These are phyloP conservation scores for Tephrocybe sp. DNA, from an alignment of 768 basidiomycete species.

Conservation along the genomic window DNA sequence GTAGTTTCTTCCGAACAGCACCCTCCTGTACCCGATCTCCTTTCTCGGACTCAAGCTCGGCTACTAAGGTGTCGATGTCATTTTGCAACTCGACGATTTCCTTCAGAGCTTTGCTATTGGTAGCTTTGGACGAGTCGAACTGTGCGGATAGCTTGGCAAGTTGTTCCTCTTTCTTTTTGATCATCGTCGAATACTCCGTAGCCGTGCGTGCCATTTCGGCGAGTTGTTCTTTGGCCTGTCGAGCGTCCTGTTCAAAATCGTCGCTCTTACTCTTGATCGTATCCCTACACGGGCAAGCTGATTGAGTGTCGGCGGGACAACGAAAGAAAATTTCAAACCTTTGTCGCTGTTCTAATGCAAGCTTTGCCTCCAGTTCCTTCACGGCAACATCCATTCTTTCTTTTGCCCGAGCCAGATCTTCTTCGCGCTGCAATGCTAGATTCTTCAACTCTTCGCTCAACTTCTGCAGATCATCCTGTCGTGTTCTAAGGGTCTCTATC, in stretches of 20 bases:
- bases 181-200: conserved; percentile 71
- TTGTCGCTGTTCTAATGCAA: conserved; percentile 62
- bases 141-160: conserved; percentile 55
- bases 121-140: conserved; percentile 51
- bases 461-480: conserved; percentile 64
- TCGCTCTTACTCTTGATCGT: conserved; percentile 58
- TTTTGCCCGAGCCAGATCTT: conserved; percentile 72
- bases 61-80: conserved; percentile 63
- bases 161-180: conserved; percentile 77
- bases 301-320: neutral
- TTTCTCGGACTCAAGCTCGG: conserved; percentile 61
- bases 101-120: conserved; percentile 53
- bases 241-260: conserved; percentile 63
- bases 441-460: conserved; percentile 69
- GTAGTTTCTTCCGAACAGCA: conserved; percentile 58
- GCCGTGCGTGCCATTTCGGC: conserved; percentile 76
- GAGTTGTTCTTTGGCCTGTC: conserved; percentile 75
- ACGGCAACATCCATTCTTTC: conserved; percentile 69
- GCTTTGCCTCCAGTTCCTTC: conserved; percentile 70
- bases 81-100: conserved; percentile 70
- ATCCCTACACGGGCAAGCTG: conserved; percentile 46
- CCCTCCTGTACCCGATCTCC: conserved; percentile 48
- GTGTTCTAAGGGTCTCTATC: conserved; percentile 54
- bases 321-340: conserved; percentile 38
- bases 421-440: conserved; percentile 71